These are phyloP conservation scores for Tuber aestivum DNA, from an alignment of 495 filamentous ascomycete species.

Conservation along the genomic window DNA sequence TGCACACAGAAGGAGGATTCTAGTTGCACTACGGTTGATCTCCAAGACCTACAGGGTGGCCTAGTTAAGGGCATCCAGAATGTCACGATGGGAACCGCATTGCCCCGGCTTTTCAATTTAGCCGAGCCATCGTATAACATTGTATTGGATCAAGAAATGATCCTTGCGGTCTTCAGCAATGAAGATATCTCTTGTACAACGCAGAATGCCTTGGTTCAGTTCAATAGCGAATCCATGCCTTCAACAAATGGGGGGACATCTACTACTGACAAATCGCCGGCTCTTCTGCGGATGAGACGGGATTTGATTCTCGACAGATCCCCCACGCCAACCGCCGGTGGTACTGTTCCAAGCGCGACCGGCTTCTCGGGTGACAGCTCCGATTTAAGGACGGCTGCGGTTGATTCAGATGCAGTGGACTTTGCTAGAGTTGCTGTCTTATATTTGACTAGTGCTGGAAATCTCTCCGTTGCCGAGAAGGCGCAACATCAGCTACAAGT, in stretches of 20 bases:
- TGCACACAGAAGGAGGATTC: conserved; percentile 58
- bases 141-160: conserved; percentile 56
- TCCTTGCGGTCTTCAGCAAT: conserved; percentile 71
- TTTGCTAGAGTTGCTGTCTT: conserved; percentile 62
- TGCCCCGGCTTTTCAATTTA: conserved; percentile 64
- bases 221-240: conserved; percentile 53
- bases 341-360: conserved; percentile 37
- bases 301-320: conserved; percentile 31
- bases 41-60: conserved; percentile 47
- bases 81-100: conserved; percentile 71
- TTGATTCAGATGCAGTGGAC: conserved; percentile 53
- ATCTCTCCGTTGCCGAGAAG: conserved; percentile 50
- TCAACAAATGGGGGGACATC: conserved; percentile 42
- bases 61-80: conserved; percentile 49
- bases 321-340: conserved; percentile 22
- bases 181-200: conserved; percentile 67
- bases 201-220: conserved; percentile 81
- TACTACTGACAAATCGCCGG: conserved; percentile 42
- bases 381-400: conserved; percentile 13
- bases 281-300: conserved; percentile 21
- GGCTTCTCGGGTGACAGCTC: conserved; percentile 44
- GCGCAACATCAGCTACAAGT: conserved; percentile 56
- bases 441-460: conserved; percentile 56
- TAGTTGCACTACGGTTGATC: conserved; percentile 62
- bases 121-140: conserved; percentile 68